phyloP scores from a whole-genome alignment of 169 alveolate genomes.

The Cryptosporidium meleagridis region DNA sequence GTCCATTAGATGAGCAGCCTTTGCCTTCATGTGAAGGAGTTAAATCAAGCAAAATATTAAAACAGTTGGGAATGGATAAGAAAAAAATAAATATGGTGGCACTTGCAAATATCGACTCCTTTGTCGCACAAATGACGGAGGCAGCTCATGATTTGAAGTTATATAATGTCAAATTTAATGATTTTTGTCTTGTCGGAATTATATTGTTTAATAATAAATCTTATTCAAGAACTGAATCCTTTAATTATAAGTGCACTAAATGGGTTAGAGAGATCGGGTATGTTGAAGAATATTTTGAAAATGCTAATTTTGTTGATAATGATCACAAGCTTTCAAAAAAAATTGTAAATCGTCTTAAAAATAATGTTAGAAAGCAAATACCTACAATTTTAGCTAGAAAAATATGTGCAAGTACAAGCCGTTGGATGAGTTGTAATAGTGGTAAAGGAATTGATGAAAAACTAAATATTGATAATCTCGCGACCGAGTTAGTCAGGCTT shows the following conservation, averaged over 20 bases:
- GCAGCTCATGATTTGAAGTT: slow-evolving; percentile 73
- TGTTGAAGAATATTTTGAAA: slow-evolving; percentile 5
- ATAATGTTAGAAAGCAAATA: slow-evolving; percentile 36
- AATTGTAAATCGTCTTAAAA: slow-evolving; percentile 2
- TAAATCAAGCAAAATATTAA: slow-evolving; percentile 35
- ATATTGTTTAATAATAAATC: slow-evolving; percentile 41
- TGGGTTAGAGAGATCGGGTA: slow-evolving; percentile 70
- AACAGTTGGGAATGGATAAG: slow-evolving; percentile 62
- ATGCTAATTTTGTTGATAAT: not conserved
- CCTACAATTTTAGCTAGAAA: slow-evolving; percentile 44
- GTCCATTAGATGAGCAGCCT: slow-evolving; percentile 61
- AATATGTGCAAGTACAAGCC: slow-evolving; percentile 65
- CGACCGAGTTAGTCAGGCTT: slow-evolving; percentile 53
- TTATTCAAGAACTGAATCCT: slow-evolving; percentile 68
- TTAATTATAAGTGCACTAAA: slow-evolving; percentile 62
- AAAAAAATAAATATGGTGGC: slow-evolving; percentile 57
- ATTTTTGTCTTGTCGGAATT: slow-evolving; percentile 57
- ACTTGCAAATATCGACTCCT: slow-evolving; percentile 47
- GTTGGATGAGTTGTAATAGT: slow-evolving; percentile 73
- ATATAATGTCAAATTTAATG: slow-evolving; percentile 22
- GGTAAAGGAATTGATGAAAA: slow-evolving; percentile 42
- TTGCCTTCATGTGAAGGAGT: slow-evolving; percentile 52
- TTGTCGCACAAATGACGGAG: slow-evolving; percentile 62
- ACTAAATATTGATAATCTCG: slow-evolving; percentile 48
- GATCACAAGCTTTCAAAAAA: not conserved